phyloP scores from a whole-genome alignment of 176 grass and related monocot species.

The Leersia perrieri region DNA sequence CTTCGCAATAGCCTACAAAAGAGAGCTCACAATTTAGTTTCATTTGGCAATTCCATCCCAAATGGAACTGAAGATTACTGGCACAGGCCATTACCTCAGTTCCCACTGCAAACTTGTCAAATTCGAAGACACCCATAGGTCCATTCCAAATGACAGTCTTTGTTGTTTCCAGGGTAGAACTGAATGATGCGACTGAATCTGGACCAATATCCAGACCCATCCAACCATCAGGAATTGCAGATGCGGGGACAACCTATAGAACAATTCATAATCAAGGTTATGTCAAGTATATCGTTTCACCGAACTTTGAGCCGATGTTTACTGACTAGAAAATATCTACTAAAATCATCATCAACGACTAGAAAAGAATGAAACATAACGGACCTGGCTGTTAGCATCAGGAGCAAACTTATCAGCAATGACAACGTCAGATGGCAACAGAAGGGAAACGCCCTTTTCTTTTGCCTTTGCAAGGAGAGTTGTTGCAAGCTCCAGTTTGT shows the following conservation, averaged over 20 bases:
- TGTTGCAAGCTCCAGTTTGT: slow-evolving; percentile 67
- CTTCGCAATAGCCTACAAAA: slow-evolving; percentile 58
- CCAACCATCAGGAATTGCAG: slow-evolving; percentile 76
- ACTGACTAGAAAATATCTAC: slow-evolving; percentile 4
- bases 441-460: slow-evolving; percentile 63
- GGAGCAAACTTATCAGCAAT: slow-evolving; percentile 76
- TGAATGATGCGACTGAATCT: slow-evolving; percentile 56
- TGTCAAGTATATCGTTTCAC: slow-evolving; percentile 19
- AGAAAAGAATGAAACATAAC: not conserved
- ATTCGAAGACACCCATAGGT: slow-evolving; percentile 80
- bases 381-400: slow-evolving; percentile 69
- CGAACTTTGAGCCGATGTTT: not conserved
- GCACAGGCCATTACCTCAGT: slow-evolving; percentile 46
- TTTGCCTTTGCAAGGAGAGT: slow-evolving; percentile 65
- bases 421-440: slow-evolving; percentile 64
- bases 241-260: slow-evolving; percentile 49
- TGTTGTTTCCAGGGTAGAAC: slow-evolving; percentile 53
- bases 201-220: slow-evolving; percentile 80
- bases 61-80: slow-evolving; percentile 16
- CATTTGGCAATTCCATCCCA: not conserved
- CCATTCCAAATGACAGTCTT: slow-evolving; percentile 78
- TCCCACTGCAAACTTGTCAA: slow-evolving; percentile 63
- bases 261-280: not conserved
- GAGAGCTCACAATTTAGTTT: slow-evolving; percentile 5
- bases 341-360: not conserved